These are phyloP conservation scores for Hirsutella minnesotensis DNA, from an alignment of 2,329 filamentous ascomycete genomes.

Conservation along the genomic window DNA sequence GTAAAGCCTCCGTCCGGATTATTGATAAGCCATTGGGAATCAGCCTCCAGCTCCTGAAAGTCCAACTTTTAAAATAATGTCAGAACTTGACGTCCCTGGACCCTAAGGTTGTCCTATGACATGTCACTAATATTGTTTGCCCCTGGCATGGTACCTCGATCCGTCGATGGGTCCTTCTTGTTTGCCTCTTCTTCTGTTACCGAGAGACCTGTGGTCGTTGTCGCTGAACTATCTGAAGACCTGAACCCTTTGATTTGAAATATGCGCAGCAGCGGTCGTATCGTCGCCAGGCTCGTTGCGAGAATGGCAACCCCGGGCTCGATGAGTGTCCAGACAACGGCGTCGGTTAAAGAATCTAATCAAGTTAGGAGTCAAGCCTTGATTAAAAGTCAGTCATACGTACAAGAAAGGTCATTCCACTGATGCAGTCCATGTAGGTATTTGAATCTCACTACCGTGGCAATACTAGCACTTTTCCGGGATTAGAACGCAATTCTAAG, in stretches of 20 bases:
- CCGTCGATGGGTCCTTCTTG: too few relatives aligned
- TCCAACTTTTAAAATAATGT: too few relatives aligned
- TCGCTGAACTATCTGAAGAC: too few relatives aligned
- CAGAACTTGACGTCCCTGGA: too few relatives aligned
- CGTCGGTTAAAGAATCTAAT: slow-evolving; percentile 34
- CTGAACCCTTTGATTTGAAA: slow-evolving; percentile 35
- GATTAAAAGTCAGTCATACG: slow-evolving; percentile 6
- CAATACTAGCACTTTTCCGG: slow-evolving; percentile 37
- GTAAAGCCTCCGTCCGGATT: too few relatives aligned
- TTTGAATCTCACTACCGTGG: slow-evolving; percentile 39
- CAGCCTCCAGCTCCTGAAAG: too few relatives aligned
- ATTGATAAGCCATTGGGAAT: too few relatives aligned
- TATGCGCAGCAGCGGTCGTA: slow-evolving; percentile 40
- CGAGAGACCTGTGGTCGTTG: too few relatives aligned
- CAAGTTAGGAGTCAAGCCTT: slow-evolving; percentile 5
- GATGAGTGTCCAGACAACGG: slow-evolving; percentile 44
- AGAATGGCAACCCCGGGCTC: slow-evolving; percentile 44
- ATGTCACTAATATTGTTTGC: too few relatives aligned
- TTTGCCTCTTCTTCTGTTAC: too few relatives aligned
- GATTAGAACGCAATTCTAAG: neutral
- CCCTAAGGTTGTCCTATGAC: too few relatives aligned
- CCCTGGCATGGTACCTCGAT: too few relatives aligned
- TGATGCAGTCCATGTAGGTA: slow-evolving; percentile 34
- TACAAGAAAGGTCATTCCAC: slow-evolving; percentile 36
- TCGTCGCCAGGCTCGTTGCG: slow-evolving; percentile 41